phyloP scores from a whole-genome alignment of 2,329 filamentous ascomycete species.

The Gyromitra esculenta region DNA sequence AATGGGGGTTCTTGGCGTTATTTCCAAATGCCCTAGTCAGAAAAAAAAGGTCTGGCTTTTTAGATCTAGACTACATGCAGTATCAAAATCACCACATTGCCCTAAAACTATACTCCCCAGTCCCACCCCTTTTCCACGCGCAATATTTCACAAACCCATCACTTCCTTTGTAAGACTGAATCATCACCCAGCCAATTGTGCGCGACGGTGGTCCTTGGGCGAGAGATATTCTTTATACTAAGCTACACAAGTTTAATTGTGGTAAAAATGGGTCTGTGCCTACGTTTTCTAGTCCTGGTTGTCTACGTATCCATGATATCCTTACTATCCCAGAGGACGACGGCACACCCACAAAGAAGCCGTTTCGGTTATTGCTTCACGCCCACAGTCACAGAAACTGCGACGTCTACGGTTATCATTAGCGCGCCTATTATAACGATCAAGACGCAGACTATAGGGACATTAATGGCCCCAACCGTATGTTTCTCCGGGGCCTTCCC shows the following conservation, averaged over 20 bases:
- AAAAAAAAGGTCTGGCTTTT: background rate
- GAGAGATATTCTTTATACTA: background rate
- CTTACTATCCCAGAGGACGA: background rate
- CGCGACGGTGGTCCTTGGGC: background rate
- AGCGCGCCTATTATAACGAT: background rate
- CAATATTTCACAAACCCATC: background rate
- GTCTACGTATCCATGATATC: background rate
- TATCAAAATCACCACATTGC: background rate
- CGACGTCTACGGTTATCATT: background rate
- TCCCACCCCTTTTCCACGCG: background rate
- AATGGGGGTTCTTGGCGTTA: background rate
- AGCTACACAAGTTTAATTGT: background rate
- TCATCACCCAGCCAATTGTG: background rate
- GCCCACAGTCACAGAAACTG: background rate
- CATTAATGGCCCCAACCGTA: background rate
- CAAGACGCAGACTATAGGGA: background rate
- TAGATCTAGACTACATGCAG: too few relatives aligned
- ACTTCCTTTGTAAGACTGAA: background rate
- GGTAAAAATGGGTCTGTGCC: constrained; percentile 1
- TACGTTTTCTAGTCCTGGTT: too few relatives aligned
- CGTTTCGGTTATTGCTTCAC: background rate
- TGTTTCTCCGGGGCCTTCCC: background rate
- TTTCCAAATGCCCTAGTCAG: background rate
- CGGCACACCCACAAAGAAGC: background rate
- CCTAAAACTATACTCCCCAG: background rate